Evolutionary conservation across 495 filamentous ascomycete species (phyloP).

Genomic region (Penicillium angulare): DNA sequence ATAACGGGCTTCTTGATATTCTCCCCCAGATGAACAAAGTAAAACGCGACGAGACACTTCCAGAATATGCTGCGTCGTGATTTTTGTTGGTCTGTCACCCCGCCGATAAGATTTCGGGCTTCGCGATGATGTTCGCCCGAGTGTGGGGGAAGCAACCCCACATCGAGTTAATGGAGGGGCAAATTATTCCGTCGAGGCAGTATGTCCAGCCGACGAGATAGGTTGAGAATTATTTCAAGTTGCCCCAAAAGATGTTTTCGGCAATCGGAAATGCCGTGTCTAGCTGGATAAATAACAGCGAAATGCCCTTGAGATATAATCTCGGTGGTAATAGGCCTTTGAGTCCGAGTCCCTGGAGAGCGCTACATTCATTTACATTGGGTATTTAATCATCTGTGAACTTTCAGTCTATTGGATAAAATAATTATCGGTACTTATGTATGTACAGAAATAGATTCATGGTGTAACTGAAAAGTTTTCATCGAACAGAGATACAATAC

Average conservation of each 20-base stretch:
- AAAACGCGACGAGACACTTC: too few relatives aligned
- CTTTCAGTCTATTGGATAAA: slow-evolving; percentile 18
- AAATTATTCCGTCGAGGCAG: not conserved
- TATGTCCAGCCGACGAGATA: not conserved
- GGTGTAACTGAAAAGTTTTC: not conserved
- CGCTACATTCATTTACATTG: too few relatives aligned
- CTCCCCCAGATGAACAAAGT: not conserved
- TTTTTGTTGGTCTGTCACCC: not conserved
- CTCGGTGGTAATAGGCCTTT: too few relatives aligned
- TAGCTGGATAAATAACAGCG: too few relatives aligned
- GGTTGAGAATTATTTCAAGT: not conserved
- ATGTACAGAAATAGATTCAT: slow-evolving; percentile 19
- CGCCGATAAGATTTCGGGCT: slow-evolving; percentile 27
- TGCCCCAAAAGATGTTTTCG: too few relatives aligned
- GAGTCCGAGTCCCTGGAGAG: too few relatives aligned
- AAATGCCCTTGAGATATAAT: too few relatives aligned
- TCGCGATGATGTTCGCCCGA: slow-evolving; percentile 37
- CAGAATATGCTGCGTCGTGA: not conserved
- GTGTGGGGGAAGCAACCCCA: slow-evolving; percentile 20
- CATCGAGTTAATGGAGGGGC: slow-evolving; percentile 9
- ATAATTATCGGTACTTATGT: slow-evolving; percentile 5
- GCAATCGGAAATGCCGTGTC: too few relatives aligned
- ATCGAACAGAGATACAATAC: slow-evolving; percentile 7
- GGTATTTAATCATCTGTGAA: slow-evolving; percentile 8
- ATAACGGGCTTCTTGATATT: not conserved